A percentile compares a stretch with the other conserved stretches of the same genome.
Conservation (phyloP, 192 early-diverging fungal genomes). For the Coemansia sp. region DNA sequence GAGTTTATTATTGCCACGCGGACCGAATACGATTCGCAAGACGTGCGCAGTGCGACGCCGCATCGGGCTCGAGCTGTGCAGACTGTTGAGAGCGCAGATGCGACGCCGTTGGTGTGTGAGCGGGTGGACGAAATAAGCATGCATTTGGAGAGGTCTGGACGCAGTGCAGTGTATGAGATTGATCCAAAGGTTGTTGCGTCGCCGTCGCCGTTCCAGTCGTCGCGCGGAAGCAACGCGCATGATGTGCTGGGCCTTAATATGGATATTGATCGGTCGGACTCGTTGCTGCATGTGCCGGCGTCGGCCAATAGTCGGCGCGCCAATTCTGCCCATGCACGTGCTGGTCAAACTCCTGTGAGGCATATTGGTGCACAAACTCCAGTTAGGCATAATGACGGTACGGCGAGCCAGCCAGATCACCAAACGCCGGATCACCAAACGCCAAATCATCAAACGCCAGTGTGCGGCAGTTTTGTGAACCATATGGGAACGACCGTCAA, state of each 20-base stretch:
- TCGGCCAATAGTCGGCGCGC: constrained; percentile 2
- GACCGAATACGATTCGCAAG: constrained; percentile 24
- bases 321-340: background rate
- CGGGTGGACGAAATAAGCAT: constrained; percentile 14
- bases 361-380: no score
- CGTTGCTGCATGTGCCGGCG: constrained; percentile 20
- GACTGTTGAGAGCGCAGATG: background rate
- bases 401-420: no score
- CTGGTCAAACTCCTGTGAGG: background rate
- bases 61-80: background rate
- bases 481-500: background rate
- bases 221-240: constrained; percentile 16
- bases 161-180: background rate
- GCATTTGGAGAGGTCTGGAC: constrained; percentile 6
- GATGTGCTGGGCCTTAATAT: background rate
- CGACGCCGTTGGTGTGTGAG: background rate
- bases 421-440: no score
- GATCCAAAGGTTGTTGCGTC: constrained; percentile 25
- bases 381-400: no score
- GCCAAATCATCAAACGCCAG: background rate
- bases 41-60: background rate
- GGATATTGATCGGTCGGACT: constrained; percentile 9
- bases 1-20: constrained; percentile 53
- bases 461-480: background rate
- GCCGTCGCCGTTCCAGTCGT: constrained; percentile 34